These are phyloP conservation scores for Parmelia sp. DNA, from an alignment of 495 filamentous ascomycete species.

Conservation along the genomic window DNA sequence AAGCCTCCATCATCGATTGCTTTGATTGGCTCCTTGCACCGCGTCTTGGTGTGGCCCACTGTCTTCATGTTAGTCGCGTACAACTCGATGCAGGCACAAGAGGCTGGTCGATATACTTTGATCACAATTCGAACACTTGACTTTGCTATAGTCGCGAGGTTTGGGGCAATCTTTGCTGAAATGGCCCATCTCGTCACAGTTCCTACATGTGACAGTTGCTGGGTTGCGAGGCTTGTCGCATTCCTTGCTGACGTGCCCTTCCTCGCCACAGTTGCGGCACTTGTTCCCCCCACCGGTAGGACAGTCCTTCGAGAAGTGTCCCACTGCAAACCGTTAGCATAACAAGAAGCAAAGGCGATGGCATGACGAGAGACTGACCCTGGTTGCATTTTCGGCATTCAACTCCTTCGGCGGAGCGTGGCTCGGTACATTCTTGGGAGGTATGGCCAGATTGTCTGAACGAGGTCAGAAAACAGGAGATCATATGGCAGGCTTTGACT, in stretches of 20 bases:
- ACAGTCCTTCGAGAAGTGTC: conserved; percentile 82
- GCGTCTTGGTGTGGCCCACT: conserved; percentile 63
- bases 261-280: conserved; percentile 58
- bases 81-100: background rate
- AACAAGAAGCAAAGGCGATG: conserved; percentile 14
- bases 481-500: conserved; percentile 24
- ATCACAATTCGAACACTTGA: conserved; percentile 70
- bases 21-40: conserved; percentile 47
- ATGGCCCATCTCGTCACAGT: conserved; percentile 70
- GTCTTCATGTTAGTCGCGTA: conserved; percentile 21
- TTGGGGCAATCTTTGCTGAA: conserved; percentile 64
- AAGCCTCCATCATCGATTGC: conserved; percentile 28
- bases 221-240: conserved; percentile 49
- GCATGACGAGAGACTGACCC: conserved; percentile 40
- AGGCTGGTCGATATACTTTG: conserved; percentile 49
- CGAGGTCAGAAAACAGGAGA: conserved; percentile 16
- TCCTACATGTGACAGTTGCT: conserved; percentile 53
- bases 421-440: conserved; percentile 59
- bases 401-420: conserved; percentile 62
- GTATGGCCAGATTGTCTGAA: conserved; percentile 52
- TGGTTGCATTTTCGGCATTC: conserved; percentile 76
- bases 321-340: conserved; percentile 45
- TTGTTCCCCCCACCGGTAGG: conserved; percentile 50
- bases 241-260: conserved; percentile 50
- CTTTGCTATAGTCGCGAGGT: conserved; percentile 65